Base-by-base conservation (phyloP, 192 early-diverging fungal species). In the Umbelopsis vinacea region DNA sequence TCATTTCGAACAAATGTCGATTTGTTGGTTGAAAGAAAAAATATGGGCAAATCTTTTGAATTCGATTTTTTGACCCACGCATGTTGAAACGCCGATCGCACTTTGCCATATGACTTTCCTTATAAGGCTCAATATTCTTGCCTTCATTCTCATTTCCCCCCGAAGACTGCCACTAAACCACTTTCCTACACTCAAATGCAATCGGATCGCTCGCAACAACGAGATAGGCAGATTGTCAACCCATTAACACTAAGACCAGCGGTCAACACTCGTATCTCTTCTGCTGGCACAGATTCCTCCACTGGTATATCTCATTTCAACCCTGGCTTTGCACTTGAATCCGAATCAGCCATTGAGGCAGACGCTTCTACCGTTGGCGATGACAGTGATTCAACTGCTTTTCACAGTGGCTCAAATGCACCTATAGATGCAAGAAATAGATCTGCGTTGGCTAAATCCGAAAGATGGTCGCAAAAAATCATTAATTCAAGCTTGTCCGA, bases 321-420 rank as follows among this genome's bases (percentile, higher is more conserved):
- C 33, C 26, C 57, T 26, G 57, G 57, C 12, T 63, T 63, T 26
- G 57, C 57, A 17, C 57, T 17, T 7, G 57, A 63, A 4, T 63
- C 57, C 10, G 57, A 63, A 63, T 63, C 57, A 17, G 57, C 57
- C 1, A 63, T 63, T 63, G 57, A 63, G 57, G 57, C 57, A 10
- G 57, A 63, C 12, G 57, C 57, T 11, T 63, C 57, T 26, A 63
- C 57, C 7, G 33, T 63, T 63, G 57, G 26, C 1, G 29, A 35
- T 7, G 57, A 63, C 33, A 63, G 57, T 14, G 57, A 63, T 19
- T 29, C 57, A 14, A 63, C 57, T 29, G 33, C 57, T 37, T 6
- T 63, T 10, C 57, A 19, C 57, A 63, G 57, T 37, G n/a, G 57
- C 33, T 63, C 57, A 22, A 63, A 63, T 37, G 4, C 2, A 37